Conservation (phyloP, 805 yeast genomes). For the Blastobotrys mokoenaii region DNA sequence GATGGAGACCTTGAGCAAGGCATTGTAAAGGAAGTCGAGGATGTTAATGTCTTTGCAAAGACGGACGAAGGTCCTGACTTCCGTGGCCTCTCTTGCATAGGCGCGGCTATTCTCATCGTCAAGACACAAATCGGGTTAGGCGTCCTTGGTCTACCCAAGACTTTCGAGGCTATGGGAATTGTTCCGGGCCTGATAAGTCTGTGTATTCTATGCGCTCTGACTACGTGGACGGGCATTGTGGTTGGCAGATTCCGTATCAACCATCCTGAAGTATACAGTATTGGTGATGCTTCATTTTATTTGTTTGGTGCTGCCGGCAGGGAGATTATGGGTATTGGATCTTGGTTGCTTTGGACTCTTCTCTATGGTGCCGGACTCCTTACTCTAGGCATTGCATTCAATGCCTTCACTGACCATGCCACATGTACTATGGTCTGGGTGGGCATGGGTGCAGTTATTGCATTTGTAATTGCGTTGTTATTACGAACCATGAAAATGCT, state of each 20-base stretch:
- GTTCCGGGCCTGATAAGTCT: conserved; percentile 6
- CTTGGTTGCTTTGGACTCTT: conserved; percentile 3
- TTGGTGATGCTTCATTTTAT: conserved; percentile 4
- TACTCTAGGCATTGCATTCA: conserved; percentile 3
- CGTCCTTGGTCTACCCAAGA: conserved; percentile 5
- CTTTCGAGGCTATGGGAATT: conserved; percentile 5
- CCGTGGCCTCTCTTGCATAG: conserved; percentile 5
- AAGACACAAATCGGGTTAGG: conserved; percentile 7
- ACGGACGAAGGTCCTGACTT: conserved; percentile 6
- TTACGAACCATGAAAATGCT: conserved; percentile 5
- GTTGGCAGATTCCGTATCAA: conserved; percentile 2
- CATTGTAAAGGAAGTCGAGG: background rate
- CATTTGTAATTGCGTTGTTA: background rate
- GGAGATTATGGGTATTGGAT: conserved; percentile 5
- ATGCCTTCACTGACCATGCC: conserved; percentile 2
- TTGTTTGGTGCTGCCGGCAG: conserved; percentile 6
- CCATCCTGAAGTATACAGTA: conserved; percentile 6
- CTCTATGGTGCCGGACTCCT: conserved; percentile 4
- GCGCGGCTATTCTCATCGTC: conserved; percentile 6
- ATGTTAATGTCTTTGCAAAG: conserved; percentile 1
- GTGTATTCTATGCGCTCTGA: background rate
- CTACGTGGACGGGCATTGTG: conserved; percentile 5
- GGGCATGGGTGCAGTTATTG: background rate
- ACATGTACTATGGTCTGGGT: conserved; percentile 5
- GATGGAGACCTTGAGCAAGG: background rate